Evolutionary conservation across 2,329 filamentous ascomycete species (phyloP), one percentile per base, ranked within the genome.

Genomic region (Fusarium longipes): DNA sequence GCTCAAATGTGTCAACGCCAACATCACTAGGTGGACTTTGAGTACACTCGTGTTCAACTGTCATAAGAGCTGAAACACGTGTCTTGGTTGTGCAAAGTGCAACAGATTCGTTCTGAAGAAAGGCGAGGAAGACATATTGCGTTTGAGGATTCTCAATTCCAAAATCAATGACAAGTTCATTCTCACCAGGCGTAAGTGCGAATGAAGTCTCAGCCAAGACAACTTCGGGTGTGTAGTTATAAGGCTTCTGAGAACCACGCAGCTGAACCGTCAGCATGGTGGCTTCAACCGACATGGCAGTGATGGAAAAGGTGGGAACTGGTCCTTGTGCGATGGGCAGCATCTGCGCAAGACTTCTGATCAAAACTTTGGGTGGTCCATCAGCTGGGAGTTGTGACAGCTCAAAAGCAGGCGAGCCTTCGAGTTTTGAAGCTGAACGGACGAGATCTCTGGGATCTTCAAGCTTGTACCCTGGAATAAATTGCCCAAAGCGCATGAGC

Each of bases 401-500:
- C 15, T 62, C 35, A 17, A 62, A 62, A 3, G 57, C 17, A 0
- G 48, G 6, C 3, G 45, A 25, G 6, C 35, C 57, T 0, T 48
- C 30, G 2, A 62, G n/a, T 18, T n/a, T 48, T 0, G 57, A n/a
- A n/a, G 42, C 59, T 33, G 30, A 62, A 1, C 40, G 42, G 14
- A 56, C 35, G 7, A 62, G 59, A 24, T 62, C 59, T n/a, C 36
- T 25, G 1, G 35, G 7, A 5, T 62, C 57, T 9, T 62, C 35
- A 15, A 62, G 59, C 17, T 62, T 62, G 1, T 62, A 62, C 1
- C 59, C 59, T 7, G 59, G 59, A 2, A 62, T 62, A 11, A 43
- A 62, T 14, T 62, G 59, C 1, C 59, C 59, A 43, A 55, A 62
- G 2, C 59, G 35, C 59, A 62, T 62, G 12, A 62, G 40, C 12